Evolutionary conservation across 2,329 filamentous ascomycete species (phyloP).

Genomic region (Colletotrichum echinochloae): DNA sequence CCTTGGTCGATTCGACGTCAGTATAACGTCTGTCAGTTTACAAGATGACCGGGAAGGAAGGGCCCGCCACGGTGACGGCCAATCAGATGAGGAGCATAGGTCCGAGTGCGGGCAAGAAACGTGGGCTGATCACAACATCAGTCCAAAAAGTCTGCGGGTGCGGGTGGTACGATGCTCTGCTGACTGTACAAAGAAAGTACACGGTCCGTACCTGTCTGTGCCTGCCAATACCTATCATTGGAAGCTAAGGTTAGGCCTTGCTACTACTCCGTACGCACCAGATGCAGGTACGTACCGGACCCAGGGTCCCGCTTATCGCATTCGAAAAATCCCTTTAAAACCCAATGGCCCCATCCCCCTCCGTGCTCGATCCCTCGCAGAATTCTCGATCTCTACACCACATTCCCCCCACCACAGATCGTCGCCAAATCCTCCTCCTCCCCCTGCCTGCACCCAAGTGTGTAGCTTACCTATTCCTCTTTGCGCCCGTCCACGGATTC

Average conservation of each 20-base stretch:
- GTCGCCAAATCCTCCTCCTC: not conserved
- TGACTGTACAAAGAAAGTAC: too few species aligned
- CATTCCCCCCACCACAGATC: not conserved
- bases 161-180: too few species aligned
- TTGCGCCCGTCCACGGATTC: not conserved
- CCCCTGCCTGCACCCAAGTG: not conserved
- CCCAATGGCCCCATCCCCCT: not conserved
- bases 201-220: too few species aligned
- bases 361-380: not conserved
- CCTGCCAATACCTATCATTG: too few species aligned
- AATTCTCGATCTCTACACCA: constrained; percentile 20
- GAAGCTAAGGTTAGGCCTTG: too few species aligned
- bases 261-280: too few species aligned
- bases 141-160: not conserved
- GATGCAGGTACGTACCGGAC: not conserved
- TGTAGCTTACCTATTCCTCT: not conserved
- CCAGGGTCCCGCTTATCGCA: not conserved
- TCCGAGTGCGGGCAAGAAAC: not conserved
- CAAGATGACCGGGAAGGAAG: too few species aligned
- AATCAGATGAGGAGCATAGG: not conserved
- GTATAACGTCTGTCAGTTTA: not conserved
- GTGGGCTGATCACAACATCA: not conserved
- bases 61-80: not conserved
- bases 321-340: not conserved
- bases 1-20: not conserved